Conservation (phyloP, 2,329 filamentous ascomycete genomes). For the Fusarium dimerum region DNA sequence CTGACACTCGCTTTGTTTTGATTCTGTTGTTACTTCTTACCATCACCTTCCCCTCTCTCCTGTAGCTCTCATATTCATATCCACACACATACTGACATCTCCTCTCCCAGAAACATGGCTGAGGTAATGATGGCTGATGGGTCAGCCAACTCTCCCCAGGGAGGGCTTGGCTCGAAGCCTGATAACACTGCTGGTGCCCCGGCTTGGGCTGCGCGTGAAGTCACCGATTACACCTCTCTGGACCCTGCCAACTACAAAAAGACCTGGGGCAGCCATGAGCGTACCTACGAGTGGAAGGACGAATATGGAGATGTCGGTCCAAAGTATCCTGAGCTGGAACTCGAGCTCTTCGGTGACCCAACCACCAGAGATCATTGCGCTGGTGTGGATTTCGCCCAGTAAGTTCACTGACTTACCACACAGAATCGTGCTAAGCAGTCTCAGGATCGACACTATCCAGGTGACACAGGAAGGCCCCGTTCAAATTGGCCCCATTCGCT, state of each 20-base stretch:
- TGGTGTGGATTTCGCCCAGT: conserved; percentile 67
- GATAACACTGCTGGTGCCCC: conserved; percentile 31
- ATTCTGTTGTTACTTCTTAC: no score
- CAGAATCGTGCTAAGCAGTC: conserved; percentile 23
- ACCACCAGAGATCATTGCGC: conserved; percentile 47
- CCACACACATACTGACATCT: neutral
- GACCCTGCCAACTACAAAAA: conserved; percentile 13
- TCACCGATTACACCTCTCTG: conserved; percentile 49
- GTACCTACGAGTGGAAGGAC: conserved; percentile 79
- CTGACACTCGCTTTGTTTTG: neutral
- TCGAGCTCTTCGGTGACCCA: conserved; percentile 69
- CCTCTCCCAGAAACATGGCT: no score
- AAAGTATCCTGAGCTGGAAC: conserved; percentile 67
- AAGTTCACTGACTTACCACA: conserved; percentile 29
- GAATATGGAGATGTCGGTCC: conserved; percentile 87
- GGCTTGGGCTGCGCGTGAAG: conserved; percentile 49
- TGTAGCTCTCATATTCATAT: neutral
- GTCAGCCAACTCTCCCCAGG: neutral
- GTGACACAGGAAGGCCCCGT: conserved; percentile 58
- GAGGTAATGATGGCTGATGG: no score
- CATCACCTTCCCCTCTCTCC: no score
- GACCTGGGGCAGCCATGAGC: conserved; percentile 56
- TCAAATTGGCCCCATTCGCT: conserved; percentile 52
- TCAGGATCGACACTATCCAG: conserved; percentile 55
- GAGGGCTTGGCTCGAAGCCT: neutral